Evolutionary conservation across 1,139 yeast genomes (phyloP), one percentile per base, ranked within the genome.

Genomic region (Geotrichum histeridarum): DNA sequence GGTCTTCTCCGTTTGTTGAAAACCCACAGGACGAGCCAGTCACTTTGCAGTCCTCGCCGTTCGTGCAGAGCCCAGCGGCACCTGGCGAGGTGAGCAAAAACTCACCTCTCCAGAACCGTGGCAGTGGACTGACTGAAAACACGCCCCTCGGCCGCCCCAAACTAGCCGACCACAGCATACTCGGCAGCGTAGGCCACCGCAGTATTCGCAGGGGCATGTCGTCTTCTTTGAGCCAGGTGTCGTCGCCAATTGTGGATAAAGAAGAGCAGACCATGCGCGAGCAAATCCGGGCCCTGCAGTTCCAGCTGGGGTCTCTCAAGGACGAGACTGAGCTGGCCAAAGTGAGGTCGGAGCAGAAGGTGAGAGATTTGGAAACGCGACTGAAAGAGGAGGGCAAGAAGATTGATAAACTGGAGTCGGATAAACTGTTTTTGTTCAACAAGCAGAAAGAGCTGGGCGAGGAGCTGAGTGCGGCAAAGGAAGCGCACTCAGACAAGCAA

Each of bases 391-490:
- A 70, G 48, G 70, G 69, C 27, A 61, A 61, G 35, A 59, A 70
- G 9, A 68, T 72, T 1, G 72, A 70, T 50, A 63, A 69, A 2
- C 60, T 69, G 0, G 69, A 74, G 11, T 62, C 72, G 1, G 78
- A 76, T 52, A 75, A 74, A 54, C 63, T 69, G 37, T 71, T 72
- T 58, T 64, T 78, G 39, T 75, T 72, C 56, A 73, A 75, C n/a
- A 70, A 70, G 44, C 73, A 74, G 53, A 67, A 66, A 35, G 69
- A 68, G 53, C 59, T 71, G 8, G 60, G 68, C 1, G 62, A 64
- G 0, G 70, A 73, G 50, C 54, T 76, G 18, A 60, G 61, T 4
- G 59, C 65, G 7, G 55, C 70, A 15, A 68, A 70, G 48, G 67
- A 64, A 1, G 67, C 70, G 31, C 52, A 60, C 32, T 56, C 63